Conservation (phyloP, 2,329 filamentous ascomycete species). For the Didymella exigua region DNA sequence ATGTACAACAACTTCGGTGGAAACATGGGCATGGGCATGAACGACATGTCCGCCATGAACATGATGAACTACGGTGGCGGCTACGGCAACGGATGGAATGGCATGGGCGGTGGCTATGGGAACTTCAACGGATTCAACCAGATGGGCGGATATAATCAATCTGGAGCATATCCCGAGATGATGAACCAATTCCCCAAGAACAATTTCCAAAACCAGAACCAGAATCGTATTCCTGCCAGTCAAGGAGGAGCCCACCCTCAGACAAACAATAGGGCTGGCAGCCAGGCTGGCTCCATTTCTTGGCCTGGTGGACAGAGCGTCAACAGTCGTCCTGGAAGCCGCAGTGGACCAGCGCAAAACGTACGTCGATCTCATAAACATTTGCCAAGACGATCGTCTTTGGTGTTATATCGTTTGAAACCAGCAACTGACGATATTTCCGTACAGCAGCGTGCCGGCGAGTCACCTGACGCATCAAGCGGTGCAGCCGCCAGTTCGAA, state of each 20-base stretch:
- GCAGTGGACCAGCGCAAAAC: constrained; percentile 36
- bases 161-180: constrained; percentile 54
- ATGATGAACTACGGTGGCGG: constrained; percentile 75
- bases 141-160: constrained; percentile 60
- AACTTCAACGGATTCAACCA: constrained; percentile 56
- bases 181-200: constrained; percentile 64
- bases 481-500: constrained; percentile 42
- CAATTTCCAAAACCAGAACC: constrained; percentile 69
- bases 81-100: constrained; percentile 70
- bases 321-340: constrained; percentile 41
- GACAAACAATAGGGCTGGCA: constrained; percentile 50
- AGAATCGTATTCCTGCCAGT: constrained; percentile 78
- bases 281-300: constrained; percentile 40
- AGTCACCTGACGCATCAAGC: constrained; percentile 38
- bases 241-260: constrained; percentile 60
- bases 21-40: constrained; percentile 75
- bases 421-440: constrained; percentile 34
- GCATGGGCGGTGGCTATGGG: constrained; percentile 73
- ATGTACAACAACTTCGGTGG: constrained; percentile 73
- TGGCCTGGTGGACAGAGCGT: constrained; percentile 34
- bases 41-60: constrained; percentile 67
- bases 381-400: constrained; percentile 17
- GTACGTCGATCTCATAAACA: constrained; percentile 42
- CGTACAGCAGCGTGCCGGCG: constrained; percentile 37
- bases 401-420: constrained; percentile 4